Conservation (phyloP, 352 stramenopile genomes). For the Pythium apleroticum region DNA sequence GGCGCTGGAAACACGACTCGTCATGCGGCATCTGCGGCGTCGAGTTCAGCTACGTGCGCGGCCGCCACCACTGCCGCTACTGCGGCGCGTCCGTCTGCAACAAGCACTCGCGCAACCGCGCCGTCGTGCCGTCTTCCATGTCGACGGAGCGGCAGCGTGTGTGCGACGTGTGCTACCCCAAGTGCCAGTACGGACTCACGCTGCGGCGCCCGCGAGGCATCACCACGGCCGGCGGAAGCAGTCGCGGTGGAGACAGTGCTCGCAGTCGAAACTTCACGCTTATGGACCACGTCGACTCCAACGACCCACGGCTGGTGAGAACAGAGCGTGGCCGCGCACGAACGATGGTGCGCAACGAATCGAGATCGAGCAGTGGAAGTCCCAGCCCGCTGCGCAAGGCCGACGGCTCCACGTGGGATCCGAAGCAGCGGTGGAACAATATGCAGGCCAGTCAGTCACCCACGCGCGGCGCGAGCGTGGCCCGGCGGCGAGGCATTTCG, state of each 20-base stretch:
- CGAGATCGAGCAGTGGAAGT: not conserved
- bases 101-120: constrained; percentile 69
- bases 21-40: constrained; percentile 60
- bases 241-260: not conserved
- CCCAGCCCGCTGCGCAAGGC: constrained; percentile 2
- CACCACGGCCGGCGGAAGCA: constrained; percentile 15
- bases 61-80: constrained; percentile 77
- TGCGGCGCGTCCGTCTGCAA: constrained; percentile 76
- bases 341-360: constrained; percentile 5
- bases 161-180: constrained; percentile 68
- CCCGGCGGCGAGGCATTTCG: constrained; percentile 13
- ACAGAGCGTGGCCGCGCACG: constrained; percentile 19
- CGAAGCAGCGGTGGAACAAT: constrained; percentile 15
- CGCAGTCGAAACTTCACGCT: constrained; percentile 18
- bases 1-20: constrained; percentile 55
- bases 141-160: constrained; percentile 68
- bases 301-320: constrained; percentile 11
- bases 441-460: constrained; percentile 5
- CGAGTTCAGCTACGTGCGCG: constrained; percentile 58
- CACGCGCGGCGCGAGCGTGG: not conserved
- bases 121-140: constrained; percentile 63
- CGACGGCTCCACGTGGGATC: constrained; percentile 9
- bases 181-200: constrained; percentile 37
- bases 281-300: constrained; percentile 17
- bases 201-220: constrained; percentile 24